Conservation (phyloP, 345 rosid species). For the Eucalyptus paniculata region DNA sequence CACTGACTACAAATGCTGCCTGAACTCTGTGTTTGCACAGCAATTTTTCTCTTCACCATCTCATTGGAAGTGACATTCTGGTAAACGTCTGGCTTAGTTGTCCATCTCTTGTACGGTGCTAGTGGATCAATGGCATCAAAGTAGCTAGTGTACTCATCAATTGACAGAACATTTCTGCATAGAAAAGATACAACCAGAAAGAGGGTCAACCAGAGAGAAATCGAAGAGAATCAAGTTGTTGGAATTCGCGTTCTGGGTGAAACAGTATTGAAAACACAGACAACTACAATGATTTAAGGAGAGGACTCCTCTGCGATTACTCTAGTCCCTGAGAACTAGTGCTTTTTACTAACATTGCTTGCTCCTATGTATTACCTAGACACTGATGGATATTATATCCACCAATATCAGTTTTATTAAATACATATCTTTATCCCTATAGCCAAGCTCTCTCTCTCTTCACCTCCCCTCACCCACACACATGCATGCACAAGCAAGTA, state of each 20-base stretch:
- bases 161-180: slow-evolving; percentile 69
- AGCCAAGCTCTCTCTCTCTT: not conserved
- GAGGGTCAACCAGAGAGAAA: not conserved
- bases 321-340: not conserved
- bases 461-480: not conserved
- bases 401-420: not conserved
- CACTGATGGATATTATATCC: not conserved
- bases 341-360: not conserved
- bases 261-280: not conserved
- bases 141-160: slow-evolving; percentile 68
- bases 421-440: not conserved
- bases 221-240: not conserved
- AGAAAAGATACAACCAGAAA: not conserved
- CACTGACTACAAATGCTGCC: slow-evolving; percentile 85
- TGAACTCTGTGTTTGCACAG: slow-evolving; percentile 35
- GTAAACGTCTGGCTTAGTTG: slow-evolving; percentile 6
- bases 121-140: slow-evolving; percentile 79
- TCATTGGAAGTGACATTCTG: not conserved
- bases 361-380: not conserved
- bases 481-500: not conserved
- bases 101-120: slow-evolving; percentile 57
- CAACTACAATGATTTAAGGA: not conserved
- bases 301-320: not conserved
- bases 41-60: not conserved
- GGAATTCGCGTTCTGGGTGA: not conserved